Evolutionary conservation across 192 early-diverging fungal species (phyloP).

Genomic region (Umbelopsis isabellina): DNA sequence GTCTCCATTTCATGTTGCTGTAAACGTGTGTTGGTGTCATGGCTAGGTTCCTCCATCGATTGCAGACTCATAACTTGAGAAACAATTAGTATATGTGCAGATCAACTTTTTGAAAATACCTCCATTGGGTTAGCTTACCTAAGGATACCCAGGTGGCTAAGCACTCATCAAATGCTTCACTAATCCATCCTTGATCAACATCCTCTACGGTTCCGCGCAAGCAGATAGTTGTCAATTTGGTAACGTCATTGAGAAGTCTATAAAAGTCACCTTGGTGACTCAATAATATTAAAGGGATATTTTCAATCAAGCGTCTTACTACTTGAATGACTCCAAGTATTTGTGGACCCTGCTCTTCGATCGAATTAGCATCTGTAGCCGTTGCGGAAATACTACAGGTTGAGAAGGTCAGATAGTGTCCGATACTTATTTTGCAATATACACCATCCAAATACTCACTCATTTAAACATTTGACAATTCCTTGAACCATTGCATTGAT

Average conservation of each 20-base stretch:
- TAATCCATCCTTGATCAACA: constrained; percentile 53
- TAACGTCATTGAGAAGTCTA: constrained; percentile 60
- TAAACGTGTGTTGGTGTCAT: not conserved
- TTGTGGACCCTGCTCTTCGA: constrained; percentile 43
- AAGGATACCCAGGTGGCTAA: constrained; percentile 64
- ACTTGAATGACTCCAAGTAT: constrained; percentile 58
- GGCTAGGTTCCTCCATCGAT: not conserved
- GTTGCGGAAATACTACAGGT: constrained; percentile 32
- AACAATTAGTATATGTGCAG: no score
- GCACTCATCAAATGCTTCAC: constrained; percentile 65
- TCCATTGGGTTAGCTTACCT: constrained; percentile 34
- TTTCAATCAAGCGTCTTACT: constrained; percentile 57
- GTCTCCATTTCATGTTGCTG: constrained; percentile 22
- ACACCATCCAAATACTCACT: constrained; percentile 43
- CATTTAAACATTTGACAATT: constrained; percentile 53
- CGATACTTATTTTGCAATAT: not conserved
- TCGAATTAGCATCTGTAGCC: constrained; percentile 30
- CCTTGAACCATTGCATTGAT: constrained; percentile 56
- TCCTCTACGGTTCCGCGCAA: constrained; percentile 39
- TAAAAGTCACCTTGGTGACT: constrained; percentile 57
- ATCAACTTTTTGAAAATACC: no score
- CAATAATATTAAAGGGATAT: constrained; percentile 50
- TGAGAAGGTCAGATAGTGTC: not conserved
- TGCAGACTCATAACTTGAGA: not conserved
- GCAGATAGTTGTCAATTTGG: constrained; percentile 58